phyloP scores from a whole-genome alignment of 1,284 basidiomycete species.

The Thelephora terrestris region DNA sequence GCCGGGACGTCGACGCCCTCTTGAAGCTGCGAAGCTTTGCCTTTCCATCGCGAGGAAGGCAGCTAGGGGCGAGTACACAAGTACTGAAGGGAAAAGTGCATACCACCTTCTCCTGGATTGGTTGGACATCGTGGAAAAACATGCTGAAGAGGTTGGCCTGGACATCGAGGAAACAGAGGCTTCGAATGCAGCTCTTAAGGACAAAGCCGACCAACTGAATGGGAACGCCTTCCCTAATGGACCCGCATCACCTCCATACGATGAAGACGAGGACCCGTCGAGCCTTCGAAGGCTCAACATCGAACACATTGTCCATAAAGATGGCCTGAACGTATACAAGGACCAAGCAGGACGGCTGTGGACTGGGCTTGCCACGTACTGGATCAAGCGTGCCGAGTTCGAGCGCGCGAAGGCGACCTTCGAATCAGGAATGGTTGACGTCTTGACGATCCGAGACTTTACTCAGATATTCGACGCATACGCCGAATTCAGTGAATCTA shows the following conservation, averaged over 20 bases:
- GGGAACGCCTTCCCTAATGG: neutral
- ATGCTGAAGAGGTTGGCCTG: conserved; percentile 88
- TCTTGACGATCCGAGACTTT: conserved; percentile 94
- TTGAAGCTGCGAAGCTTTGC: conserved; percentile 91
- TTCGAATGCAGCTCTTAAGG: conserved; percentile 36
- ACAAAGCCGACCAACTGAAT: conserved; percentile 20
- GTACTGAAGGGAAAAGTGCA: conserved; percentile 90
- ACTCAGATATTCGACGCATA: conserved; percentile 98
- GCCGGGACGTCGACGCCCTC: conserved; percentile 58
- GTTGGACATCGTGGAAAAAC: conserved; percentile 86
- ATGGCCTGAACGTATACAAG: conserved; percentile 84
- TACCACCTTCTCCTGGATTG: conserved; percentile 92
- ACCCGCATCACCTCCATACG: conserved; percentile 47
- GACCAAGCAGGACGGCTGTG: conserved; percentile 96
- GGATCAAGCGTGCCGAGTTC: conserved; percentile 96
- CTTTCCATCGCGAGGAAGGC: conserved; percentile 80
- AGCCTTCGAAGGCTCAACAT: conserved; percentile 75
- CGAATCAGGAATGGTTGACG: conserved; percentile 76
- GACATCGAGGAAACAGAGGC: conserved; percentile 66
- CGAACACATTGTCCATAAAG: conserved; percentile 73
- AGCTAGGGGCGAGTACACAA: conserved; percentile 72
- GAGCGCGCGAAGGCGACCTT: conserved; percentile 83
- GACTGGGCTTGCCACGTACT: conserved; percentile 96
- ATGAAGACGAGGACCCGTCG: conserved; percentile 78
- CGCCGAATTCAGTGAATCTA: conserved; percentile 86